phyloP scores from a whole-genome alignment of 768 basidiomycete species.

The Russula earlei region DNA sequence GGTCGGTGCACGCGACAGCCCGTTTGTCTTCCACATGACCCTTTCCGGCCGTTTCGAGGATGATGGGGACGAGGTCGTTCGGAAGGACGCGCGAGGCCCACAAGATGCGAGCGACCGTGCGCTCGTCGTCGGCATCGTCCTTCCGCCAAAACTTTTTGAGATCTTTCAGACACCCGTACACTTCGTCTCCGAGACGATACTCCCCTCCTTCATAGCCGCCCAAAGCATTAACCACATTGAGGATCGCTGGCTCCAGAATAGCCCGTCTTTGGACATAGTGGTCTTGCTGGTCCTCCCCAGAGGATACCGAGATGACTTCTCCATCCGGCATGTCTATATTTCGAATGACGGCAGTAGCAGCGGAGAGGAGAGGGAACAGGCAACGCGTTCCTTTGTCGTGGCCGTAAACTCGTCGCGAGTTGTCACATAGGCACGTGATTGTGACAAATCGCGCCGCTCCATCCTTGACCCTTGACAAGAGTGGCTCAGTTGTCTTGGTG shows the following conservation, averaged over 20 bases:
- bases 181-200: constrained; percentile 76
- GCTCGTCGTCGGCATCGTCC: constrained; percentile 94
- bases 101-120: constrained; percentile 90
- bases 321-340: constrained; percentile 21
- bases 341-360: not conserved
- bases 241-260: constrained; percentile 58
- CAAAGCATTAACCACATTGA: constrained; percentile 68
- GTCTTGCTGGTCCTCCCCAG: constrained; percentile 26
- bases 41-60: constrained; percentile 70
- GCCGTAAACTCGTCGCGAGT: not conserved
- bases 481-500: too few relatives aligned
- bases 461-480: too few relatives aligned
- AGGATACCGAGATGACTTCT: constrained; percentile 25
- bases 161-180: constrained; percentile 80
- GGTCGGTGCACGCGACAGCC: constrained; percentile 74
- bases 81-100: constrained; percentile 78
- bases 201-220: constrained; percentile 60
- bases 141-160: constrained; percentile 93
- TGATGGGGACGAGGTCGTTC: constrained; percentile 82
- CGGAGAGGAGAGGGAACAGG: not conserved
- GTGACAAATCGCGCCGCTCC: constrained; percentile 3
- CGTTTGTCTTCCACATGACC: constrained; percentile 74
- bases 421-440: constrained; percentile 7
- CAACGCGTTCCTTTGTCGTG: not conserved
- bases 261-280: constrained; percentile 34